Evolutionary conservation across 495 filamentous ascomycete species (phyloP), one percentile per base, ranked within the genome.

Genomic region (Ramalina peruviana): DNA sequence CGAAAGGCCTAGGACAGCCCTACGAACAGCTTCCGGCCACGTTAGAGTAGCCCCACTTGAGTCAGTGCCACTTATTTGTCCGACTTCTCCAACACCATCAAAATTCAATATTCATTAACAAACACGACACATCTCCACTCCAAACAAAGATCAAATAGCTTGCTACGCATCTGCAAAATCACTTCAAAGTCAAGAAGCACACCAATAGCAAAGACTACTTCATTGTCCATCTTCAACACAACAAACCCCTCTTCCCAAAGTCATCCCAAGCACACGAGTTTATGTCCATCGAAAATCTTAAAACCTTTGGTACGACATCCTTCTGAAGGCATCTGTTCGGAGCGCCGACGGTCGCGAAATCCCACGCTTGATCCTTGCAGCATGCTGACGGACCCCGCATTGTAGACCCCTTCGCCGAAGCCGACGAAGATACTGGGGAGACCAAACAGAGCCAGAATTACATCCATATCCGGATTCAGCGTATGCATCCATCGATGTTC

Each of bases 221-320:
- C 36, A 20, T 21, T 13, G 13, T 6, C 30, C 36, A n/a, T 27
- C 13, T 13, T 48, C 44, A 45, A 17, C 44, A 16, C 36, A 49
- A 27, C 15, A 3, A 53, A 47, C 50, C 43, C 48, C 41, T 21
- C 20, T 37, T 52, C 54, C 26, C 43, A 39, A 47, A 46, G 49
- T 51, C 36, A 56, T 49, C 43, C 23, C 26, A 38, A 70, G 68
- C 73, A 65, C 65, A 66, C 72, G 72, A 87, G 85, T 94, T 93
- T 94, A 96, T 94, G 89, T 94, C 88, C 82, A 95, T 95, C 87
- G 85, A 95, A 92, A 96, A 97, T 80, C 86, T 96, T 73, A 94
- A 94, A 81, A 83, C 87, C 80, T 92, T 90, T 83, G 92, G 89
- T 95, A 69, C 71, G 88, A 78, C 43, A 49, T 3, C 40, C 40